Conservation (phyloP, 169 alveolate species). For the Plasmodium falciparum region DNA sequence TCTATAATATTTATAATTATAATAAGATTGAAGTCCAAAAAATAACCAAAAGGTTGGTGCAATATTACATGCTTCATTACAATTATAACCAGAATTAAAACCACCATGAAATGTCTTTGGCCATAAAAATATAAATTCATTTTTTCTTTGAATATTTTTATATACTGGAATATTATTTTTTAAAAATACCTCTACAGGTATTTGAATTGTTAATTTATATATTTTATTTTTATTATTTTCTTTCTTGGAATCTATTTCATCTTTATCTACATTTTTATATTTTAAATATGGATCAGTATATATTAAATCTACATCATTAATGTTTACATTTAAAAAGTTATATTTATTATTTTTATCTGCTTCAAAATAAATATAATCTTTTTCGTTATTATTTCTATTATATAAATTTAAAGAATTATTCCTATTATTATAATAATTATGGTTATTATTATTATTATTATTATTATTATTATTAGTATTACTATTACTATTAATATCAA, state of each 20-base stretch:
- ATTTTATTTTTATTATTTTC: slow-evolving; percentile 84
- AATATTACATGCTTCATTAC: slow-evolving; percentile 97
- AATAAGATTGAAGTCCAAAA: slow-evolving; percentile 84
- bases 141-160: slow-evolving; percentile 89
- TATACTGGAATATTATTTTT: slow-evolving; percentile 89
- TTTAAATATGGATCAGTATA: slow-evolving; percentile 34
- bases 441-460: not conserved
- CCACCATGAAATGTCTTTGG: slow-evolving; percentile 95
- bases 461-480: not conserved
- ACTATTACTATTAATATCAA: not conserved
- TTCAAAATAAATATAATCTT: no score
- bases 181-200: slow-evolving; percentile 90
- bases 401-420: not conserved
- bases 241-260: slow-evolving; percentile 38
- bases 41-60: slow-evolving; percentile 93
- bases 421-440: not conserved
- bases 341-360: not conserved
- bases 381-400: not conserved
- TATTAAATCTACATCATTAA: slow-evolving; percentile 35
- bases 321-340: slow-evolving; percentile 16
- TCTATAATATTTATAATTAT: slow-evolving; percentile 81
- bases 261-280: slow-evolving; percentile 56
- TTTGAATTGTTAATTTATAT: slow-evolving; percentile 87
- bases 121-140: slow-evolving; percentile 93
- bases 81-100: slow-evolving; percentile 94